These are phyloP conservation scores for Rhodosporidiobolus sp. DNA, from an alignment of 768 basidiomycete genomes.

Conservation along the genomic window DNA sequence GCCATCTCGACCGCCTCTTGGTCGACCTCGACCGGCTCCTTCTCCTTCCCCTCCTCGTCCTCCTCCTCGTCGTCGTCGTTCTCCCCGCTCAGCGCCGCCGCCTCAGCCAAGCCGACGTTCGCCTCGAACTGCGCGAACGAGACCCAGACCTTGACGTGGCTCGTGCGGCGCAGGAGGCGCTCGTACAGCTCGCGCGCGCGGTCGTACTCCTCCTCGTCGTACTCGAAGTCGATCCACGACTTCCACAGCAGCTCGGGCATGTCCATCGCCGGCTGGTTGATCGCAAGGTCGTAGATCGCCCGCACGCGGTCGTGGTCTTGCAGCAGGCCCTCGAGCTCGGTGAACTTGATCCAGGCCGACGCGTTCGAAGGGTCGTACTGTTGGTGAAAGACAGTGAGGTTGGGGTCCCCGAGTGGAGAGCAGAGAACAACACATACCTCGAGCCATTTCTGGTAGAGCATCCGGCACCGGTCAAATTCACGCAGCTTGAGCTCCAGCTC, in stretches of 20 bases:
- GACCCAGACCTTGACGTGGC: conserved; percentile 96
- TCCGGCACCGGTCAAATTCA: conserved; percentile 91
- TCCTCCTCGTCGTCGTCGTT: conserved; percentile 71
- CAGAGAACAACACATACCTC: conserved; percentile 58
- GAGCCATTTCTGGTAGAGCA: conserved; percentile 87
- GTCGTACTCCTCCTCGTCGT: conserved; percentile 86
- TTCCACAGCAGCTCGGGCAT: conserved; percentile 96
- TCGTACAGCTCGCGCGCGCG: conserved; percentile 82
- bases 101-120: conserved; percentile 43
- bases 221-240: conserved; percentile 94
- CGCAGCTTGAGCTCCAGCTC: conserved; percentile 90
- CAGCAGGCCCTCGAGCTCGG: conserved; percentile 81
- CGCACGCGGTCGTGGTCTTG: conserved; percentile 85
- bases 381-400: background rate
- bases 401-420: background rate
- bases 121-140: conserved; percentile 91
- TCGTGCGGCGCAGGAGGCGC: conserved; percentile 75
- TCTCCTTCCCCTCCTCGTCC: conserved; percentile 54
- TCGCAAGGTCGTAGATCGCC: conserved; percentile 88
- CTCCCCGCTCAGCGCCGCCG: conserved; percentile 50
- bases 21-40: conserved; percentile 42
- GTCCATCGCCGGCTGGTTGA: conserved; percentile 75
- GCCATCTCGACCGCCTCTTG: conserved; percentile 43
- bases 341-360: conserved; percentile 92
- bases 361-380: conserved; percentile 88